phyloP scores from a whole-genome alignment of 75 land plant species.

The Pinus tabuliformis region DNA sequence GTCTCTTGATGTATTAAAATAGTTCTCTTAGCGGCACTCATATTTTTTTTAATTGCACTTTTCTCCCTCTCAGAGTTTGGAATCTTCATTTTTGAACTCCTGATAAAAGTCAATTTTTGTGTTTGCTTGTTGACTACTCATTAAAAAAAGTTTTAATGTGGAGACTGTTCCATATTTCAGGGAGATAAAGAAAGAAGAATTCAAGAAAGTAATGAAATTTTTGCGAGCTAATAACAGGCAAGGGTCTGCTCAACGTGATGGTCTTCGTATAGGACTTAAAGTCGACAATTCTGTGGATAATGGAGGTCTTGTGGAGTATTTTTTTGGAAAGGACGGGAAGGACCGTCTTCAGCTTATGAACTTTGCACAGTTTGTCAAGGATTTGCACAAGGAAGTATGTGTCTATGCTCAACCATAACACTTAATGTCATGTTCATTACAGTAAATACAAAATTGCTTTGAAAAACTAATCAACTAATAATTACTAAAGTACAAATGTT shows the following conservation, averaged over 20 bases:
- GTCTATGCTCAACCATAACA: neutral
- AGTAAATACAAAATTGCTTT: neutral
- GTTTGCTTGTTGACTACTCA: neutral
- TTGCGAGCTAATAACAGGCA: slow-evolving; percentile 71
- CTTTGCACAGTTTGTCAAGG: slow-evolving; percentile 64
- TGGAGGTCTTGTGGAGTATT: slow-evolving; percentile 80
- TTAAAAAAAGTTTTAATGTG: neutral
- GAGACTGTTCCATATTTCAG: slow-evolving; percentile 24
- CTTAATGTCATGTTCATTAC: neutral
- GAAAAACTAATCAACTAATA: too few relatives aligned
- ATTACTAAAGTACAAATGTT: too few relatives aligned
- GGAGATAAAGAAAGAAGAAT: slow-evolving; percentile 77
- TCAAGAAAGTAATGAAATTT: slow-evolving; percentile 76
- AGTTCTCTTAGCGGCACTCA: too few relatives aligned
- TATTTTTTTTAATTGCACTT: too few relatives aligned
- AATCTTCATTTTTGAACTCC: too few relatives aligned
- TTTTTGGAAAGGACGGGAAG: slow-evolving; percentile 82
- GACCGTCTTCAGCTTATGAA: slow-evolving; percentile 36
- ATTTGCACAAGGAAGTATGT: slow-evolving; percentile 78
- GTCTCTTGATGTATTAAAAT: too few relatives aligned
- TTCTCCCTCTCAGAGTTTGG: too few relatives aligned
- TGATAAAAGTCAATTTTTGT: neutral
- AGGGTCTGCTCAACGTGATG: slow-evolving; percentile 60
- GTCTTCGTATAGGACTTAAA: slow-evolving; percentile 55
- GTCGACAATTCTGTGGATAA: slow-evolving; percentile 54